phyloP scores from a whole-genome alignment of 768 basidiomycete genomes.

The Macrolepiota fuliginosa region DNA sequence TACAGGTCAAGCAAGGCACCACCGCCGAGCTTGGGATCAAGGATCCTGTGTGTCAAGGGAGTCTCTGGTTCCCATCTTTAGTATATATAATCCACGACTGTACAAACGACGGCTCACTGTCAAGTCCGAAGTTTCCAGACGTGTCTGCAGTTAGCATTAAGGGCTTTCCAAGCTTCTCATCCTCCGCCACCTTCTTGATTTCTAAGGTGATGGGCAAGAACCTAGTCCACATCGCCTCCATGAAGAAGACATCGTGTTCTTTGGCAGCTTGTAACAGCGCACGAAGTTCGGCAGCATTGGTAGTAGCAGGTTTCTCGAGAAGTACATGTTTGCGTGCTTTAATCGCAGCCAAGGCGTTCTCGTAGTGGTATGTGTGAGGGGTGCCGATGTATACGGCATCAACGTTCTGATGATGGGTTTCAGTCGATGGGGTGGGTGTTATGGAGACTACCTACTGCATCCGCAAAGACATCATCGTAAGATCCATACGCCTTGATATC shows the following conservation, averaged over 20 bases:
- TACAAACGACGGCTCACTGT: slow-evolving; percentile 43
- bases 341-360: slow-evolving; percentile 72
- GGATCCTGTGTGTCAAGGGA: slow-evolving; percentile 68
- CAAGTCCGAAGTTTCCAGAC: slow-evolving; percentile 64
- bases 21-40: slow-evolving; percentile 78
- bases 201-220: slow-evolving; percentile 71
- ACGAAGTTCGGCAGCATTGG: slow-evolving; percentile 72
- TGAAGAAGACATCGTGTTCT: slow-evolving; percentile 79
- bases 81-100: neutral
- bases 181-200: slow-evolving; percentile 60
- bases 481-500: slow-evolving; percentile 66
- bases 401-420: slow-evolving; percentile 48
- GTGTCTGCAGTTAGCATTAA: slow-evolving; percentile 73
- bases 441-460: slow-evolving; percentile 43
- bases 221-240: slow-evolving; percentile 91
- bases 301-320: slow-evolving; percentile 87
- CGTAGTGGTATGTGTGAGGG: slow-evolving; percentile 83
- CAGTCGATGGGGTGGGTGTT: neutral
- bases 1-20: slow-evolving; percentile 84
- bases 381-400: slow-evolving; percentile 76
- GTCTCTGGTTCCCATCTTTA: slow-evolving; percentile 41
- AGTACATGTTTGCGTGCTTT: slow-evolving; percentile 82
- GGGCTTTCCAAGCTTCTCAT: slow-evolving; percentile 64
- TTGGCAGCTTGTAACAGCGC: slow-evolving; percentile 72
- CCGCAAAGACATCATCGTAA: slow-evolving; percentile 72